A percentile compares a stretch with the other conserved stretches of the same genome.
phyloP scores from a whole-genome alignment of 306 rosid genomes.

The Benincasa hispida region DNA sequence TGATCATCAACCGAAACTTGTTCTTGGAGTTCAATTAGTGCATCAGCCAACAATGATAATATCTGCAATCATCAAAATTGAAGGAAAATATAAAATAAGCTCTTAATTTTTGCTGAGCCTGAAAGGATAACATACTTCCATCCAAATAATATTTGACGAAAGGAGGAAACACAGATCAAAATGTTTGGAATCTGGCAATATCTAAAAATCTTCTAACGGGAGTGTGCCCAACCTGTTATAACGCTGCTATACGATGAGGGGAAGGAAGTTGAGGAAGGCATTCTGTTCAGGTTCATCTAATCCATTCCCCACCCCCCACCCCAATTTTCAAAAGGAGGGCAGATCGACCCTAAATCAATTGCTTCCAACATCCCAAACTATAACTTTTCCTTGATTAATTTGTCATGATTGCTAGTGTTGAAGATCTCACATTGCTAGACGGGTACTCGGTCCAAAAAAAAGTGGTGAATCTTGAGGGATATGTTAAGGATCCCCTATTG shows the following conservation, averaged over 20 bases:
- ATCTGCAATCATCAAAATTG: constrained; percentile 38
- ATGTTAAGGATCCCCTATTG: too few relatives aligned
- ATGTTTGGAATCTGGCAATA: not conserved
- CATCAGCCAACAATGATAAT: constrained; percentile 72
- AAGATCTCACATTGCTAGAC: too few relatives aligned
- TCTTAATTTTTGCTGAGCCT: not conserved
- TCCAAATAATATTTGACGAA: not conserved
- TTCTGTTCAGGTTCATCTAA: not conserved
- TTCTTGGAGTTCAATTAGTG: constrained; percentile 74
- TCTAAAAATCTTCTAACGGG: not conserved
- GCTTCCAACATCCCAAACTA: not conserved
- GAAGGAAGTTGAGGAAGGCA: not conserved
- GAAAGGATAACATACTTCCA: not conserved
- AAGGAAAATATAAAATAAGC: not conserved
- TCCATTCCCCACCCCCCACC: not conserved
- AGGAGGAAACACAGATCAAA: not conserved
- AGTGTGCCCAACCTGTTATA: not conserved
- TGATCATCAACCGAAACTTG: constrained; percentile 58
- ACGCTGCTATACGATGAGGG: not conserved
- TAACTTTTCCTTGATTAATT: not conserved
- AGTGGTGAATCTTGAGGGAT: too few relatives aligned
- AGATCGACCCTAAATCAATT: not conserved
- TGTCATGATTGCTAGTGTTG: not conserved
- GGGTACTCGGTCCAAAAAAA: too few relatives aligned
- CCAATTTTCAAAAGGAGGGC: not conserved